Conservation (phyloP, 2,329 filamentous ascomycete species). For the Cercospora canescens region DNA sequence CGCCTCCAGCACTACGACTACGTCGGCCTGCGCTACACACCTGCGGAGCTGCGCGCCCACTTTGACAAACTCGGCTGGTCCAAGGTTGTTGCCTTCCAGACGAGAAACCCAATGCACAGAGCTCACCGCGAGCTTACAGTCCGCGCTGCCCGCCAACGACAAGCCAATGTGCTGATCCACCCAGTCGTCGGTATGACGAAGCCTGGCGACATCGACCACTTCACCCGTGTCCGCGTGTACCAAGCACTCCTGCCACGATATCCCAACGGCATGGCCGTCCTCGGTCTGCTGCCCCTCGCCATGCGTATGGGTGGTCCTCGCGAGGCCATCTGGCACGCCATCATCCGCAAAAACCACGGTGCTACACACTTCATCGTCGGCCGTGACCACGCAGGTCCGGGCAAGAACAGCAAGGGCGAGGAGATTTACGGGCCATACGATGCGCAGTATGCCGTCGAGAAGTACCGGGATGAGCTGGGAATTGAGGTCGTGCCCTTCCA, state of each 20-base stretch:
- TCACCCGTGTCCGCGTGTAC: conserved; percentile 98
- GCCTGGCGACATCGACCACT: conserved; percentile 99
- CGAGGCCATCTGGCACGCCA: conserved; percentile 99
- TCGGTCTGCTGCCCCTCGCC: conserved; percentile 90
- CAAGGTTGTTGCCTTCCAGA: conserved; percentile 98
- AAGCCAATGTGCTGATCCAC: conserved; percentile 98
- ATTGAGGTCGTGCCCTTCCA: conserved; percentile 99
- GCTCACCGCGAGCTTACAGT: conserved; percentile 98
- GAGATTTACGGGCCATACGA: conserved; percentile 99
- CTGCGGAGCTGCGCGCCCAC: conserved; percentile 89
- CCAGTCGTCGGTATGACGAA: conserved; percentile 98
- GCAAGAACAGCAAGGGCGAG: conserved; percentile 95
- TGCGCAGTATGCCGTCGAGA: conserved; percentile 92
- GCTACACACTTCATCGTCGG: conserved; percentile 99
- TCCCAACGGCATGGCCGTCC: conserved; percentile 97
- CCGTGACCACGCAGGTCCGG: conserved; percentile 95
- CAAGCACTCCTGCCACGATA: conserved; percentile 94
- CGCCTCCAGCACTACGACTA: conserved; percentile 98
- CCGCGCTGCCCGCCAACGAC: conserved; percentile 89
- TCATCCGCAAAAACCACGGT: conserved; percentile 99
- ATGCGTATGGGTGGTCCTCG: conserved; percentile 99
- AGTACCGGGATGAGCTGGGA: conserved; percentile 93
- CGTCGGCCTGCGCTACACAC: conserved; percentile 92
- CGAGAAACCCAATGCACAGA: conserved; percentile 97
- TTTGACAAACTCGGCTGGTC: conserved; percentile 99